phyloP scores from a whole-genome alignment of 768 basidiomycete species.

The Russula brevipes region DNA sequence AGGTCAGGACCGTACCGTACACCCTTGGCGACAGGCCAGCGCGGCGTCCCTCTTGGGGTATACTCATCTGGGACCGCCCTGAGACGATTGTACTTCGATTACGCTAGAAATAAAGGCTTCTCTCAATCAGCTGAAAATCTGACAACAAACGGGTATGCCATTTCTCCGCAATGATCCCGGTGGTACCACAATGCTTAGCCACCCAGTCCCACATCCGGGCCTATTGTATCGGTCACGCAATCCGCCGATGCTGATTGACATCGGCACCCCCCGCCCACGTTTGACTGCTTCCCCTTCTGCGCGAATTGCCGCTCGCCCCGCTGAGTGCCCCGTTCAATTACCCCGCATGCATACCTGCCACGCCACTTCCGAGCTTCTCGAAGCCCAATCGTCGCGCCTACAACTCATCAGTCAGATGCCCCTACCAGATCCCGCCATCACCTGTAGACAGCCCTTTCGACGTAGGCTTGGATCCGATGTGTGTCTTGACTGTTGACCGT shows the following conservation, averaged over 20 bases:
- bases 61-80: not conserved
- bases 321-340: conserved; percentile 11
- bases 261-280: conserved; percentile 15
- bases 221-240: conserved; percentile 1
- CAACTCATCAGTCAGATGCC: conserved; percentile 13
- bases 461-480: conserved; percentile 11
- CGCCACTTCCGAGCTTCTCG: conserved; percentile 22
- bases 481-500: not conserved
- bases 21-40: not conserved
- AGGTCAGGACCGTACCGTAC: not conserved
- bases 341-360: conserved; percentile 19
- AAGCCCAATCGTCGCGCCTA: conserved; percentile 16
- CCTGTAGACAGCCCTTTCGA: not conserved
- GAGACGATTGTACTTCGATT: not conserved
- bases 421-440: conserved; percentile 7
- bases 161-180: conserved; percentile 12
- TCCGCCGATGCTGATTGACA: not conserved
- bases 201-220: not conserved
- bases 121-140: not conserved
- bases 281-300: conserved; percentile 6
- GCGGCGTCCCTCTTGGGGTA: not conserved
- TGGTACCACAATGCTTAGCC: not conserved
- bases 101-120: not conserved
- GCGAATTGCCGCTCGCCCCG: conserved; percentile 15
- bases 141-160: not conserved